Base-by-base conservation (phyloP, 371 early-diverging fungal genomes). In the Haplosporangium sp. region DNA sequence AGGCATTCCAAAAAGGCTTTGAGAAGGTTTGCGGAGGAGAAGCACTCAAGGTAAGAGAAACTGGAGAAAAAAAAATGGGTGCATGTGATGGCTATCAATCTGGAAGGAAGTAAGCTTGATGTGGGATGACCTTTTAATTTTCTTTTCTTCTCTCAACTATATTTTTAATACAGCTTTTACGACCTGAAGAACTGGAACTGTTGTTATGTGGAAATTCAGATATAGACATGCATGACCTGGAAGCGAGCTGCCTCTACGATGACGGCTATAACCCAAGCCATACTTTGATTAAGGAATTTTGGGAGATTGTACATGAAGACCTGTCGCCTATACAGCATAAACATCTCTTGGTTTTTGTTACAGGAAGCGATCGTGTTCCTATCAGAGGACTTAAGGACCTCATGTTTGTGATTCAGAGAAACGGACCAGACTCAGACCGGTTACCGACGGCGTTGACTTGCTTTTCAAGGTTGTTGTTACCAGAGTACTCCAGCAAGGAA, bases 281-380 rank as follows among this genome's bases (percentile, higher is more conserved):
- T 52, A 65, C 87, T 74, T 63, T 84, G 63, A 83, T 90, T 75
- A 66, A 64, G 48, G 74, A 74, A 48, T 99, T 99, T 86, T 99
- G 99, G 99, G 88, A 91, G 55, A 94, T 98, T 70, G 96, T 98
- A 9, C 94, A 95, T 72, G 47, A 71, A 40, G 90, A 84, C 13
- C 88, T 97, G 76, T 79, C 89, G 2, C 83, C 90, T 34, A 94
- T 93, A 47, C 94, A 95, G 62, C 97, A 97, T 85, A 96, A 96
- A 81, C 89, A 91, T 69, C 87, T 99, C 20, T 82, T 99, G 34
- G 94, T 94, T 47, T 99, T 99, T 90, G 96, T 96, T 3, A 99
- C 99, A 15, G 99, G 99, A 38, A 95, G 94, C 53, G 99, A 99
- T 83, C 91, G 99, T 35, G 95, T 96, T 4, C 99, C 99, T 0